phyloP scores from a whole-genome alignment of 805 yeast species.

The Candida broadrunensis region DNA sequence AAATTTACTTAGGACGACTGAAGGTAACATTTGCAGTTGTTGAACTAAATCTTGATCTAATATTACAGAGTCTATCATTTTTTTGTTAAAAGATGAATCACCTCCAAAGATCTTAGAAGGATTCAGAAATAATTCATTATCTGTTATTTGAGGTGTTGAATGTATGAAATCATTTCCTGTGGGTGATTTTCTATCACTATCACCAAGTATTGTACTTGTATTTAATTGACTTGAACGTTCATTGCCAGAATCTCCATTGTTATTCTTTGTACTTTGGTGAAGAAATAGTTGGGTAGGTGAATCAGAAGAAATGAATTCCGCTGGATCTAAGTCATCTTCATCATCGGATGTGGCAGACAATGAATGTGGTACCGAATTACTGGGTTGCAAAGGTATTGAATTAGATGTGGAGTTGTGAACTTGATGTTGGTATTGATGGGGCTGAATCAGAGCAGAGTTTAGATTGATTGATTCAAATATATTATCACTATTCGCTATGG shows the following conservation, averaged over 20 bases:
- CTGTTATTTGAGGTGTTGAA: conserved; percentile 1
- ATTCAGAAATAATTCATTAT: conserved; percentile 3
- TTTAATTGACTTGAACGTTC: neutral
- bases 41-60: neutral
- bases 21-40: neutral
- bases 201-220: neutral
- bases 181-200: conserved; percentile 2
- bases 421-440: neutral
- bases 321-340: conserved; percentile 22
- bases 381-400: neutral
- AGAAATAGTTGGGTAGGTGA: conserved; percentile 6
- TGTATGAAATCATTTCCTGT: neutral
- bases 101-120: neutral
- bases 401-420: neutral
- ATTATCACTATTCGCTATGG: neutral
- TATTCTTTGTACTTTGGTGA: neutral
- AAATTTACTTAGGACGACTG: neutral
- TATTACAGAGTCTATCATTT: too few species aligned
- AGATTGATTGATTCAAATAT: conserved; percentile 9
- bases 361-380: neutral
- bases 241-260: neutral
- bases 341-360: neutral
- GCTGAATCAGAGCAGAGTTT: neutral
- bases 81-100: too few species aligned
- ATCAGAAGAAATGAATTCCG: conserved; percentile 18